phyloP scores from a whole-genome alignment of 345 rosid genomes.

The Pelargonium nanum region DNA sequence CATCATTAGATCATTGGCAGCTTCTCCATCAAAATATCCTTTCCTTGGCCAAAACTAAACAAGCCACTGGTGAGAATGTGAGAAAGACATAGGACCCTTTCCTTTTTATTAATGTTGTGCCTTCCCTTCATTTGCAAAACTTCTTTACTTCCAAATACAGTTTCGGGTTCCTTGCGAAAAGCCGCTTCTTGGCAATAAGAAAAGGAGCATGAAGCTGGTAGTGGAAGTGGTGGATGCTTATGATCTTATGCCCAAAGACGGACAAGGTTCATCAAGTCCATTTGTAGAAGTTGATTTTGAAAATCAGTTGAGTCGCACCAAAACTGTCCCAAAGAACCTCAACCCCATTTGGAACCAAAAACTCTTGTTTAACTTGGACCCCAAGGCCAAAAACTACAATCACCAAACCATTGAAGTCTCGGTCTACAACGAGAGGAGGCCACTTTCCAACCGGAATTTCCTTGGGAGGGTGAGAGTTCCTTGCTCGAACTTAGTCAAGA shows the following conservation, averaged over 20 bases:
- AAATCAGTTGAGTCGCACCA: slow-evolving; percentile 40
- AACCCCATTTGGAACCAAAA: slow-evolving; percentile 44
- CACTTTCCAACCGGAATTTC: slow-evolving; percentile 32
- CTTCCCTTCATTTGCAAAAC: slow-evolving; percentile 16
- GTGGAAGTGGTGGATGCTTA: slow-evolving; percentile 17
- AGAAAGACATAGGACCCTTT: too few relatives aligned
- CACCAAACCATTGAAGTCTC: slow-evolving; percentile 30
- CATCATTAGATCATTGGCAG: neutral
- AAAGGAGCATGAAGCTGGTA: slow-evolving; percentile 25
- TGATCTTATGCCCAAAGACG: slow-evolving; percentile 23
- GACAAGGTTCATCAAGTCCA: slow-evolving; percentile 18
- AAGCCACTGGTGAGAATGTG: too few relatives aligned
- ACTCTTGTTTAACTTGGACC: slow-evolving; percentile 31
- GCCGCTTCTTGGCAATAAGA: slow-evolving; percentile 21
- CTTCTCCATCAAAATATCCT: neutral
- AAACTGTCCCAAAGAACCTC: slow-evolving; percentile 42
- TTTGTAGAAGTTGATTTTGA: slow-evolving; percentile 27
- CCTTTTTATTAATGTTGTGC: too few relatives aligned
- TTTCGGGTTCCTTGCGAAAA: slow-evolving; percentile 31
- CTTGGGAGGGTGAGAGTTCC: slow-evolving; percentile 38
- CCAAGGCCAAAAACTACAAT: slow-evolving; percentile 9
- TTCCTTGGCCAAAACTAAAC: neutral
- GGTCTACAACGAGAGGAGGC: slow-evolving; percentile 37
- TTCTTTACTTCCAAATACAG: slow-evolving; percentile 50
- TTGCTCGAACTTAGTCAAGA: slow-evolving; percentile 29